phyloP scores from a whole-genome alignment of 116 monocot species.

The Cymodocea nodosa region DNA sequence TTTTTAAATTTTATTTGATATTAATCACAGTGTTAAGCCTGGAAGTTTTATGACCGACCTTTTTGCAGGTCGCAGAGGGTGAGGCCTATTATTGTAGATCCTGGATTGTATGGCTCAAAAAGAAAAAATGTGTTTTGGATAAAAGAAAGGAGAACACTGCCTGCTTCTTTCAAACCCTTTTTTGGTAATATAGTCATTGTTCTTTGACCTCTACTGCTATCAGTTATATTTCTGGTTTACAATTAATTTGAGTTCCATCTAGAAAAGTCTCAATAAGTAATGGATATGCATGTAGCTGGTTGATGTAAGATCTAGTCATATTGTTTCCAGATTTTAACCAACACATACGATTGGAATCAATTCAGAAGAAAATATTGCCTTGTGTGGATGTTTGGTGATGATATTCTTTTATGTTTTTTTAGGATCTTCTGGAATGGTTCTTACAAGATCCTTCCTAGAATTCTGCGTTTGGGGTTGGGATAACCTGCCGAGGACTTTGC shows the following conservation, averaged over 20 bases:
- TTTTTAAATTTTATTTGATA: background rate
- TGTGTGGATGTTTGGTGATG: no score
- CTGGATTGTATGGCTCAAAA: slow-evolving; percentile 45
- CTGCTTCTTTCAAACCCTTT: slow-evolving; percentile 86
- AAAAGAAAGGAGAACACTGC: slow-evolving; percentile 77
- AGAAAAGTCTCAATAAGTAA: background rate
- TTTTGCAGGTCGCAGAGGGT: slow-evolving; percentile 62
- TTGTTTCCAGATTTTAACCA: background rate
- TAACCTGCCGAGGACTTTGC: slow-evolving; percentile 15
- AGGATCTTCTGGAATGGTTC: slow-evolving; percentile 24
- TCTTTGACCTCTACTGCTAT: background rate
- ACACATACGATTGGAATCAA: background rate
- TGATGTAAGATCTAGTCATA: background rate
- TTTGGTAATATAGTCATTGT: slow-evolving; percentile 31
- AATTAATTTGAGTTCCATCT: background rate
- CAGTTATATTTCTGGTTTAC: background rate
- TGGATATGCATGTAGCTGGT: background rate
- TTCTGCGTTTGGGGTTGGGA: slow-evolving; percentile 21
- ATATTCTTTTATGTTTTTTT: background rate
- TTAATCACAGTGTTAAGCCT: background rate
- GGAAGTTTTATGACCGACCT: background rate
- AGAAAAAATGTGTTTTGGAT: slow-evolving; percentile 54
- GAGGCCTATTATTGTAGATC: slow-evolving; percentile 85
- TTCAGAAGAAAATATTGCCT: no score
- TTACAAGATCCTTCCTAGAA: slow-evolving; percentile 14